Evolutionary conservation across 2,329 filamentous ascomycete genomes (phyloP).

Genomic region (Colletotrichum gloeosporioides): DNA sequence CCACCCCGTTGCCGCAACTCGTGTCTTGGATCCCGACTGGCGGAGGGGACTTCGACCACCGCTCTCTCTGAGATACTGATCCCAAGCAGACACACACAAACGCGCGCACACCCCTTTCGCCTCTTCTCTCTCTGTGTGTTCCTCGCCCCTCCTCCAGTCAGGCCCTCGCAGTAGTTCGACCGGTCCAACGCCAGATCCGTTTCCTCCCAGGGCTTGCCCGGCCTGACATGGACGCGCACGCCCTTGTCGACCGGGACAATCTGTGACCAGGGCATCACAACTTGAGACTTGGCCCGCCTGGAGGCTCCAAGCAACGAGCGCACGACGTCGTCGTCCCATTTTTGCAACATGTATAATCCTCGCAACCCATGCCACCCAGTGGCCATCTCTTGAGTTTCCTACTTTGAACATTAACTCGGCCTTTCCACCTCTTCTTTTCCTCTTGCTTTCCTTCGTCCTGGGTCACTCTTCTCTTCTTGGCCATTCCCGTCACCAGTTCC

Average conservation of each 20-base stretch:
- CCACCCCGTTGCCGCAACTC: conserved; percentile 18
- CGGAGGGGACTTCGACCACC: background rate
- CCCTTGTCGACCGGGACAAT: conserved; percentile 12
- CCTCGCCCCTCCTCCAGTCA: background rate
- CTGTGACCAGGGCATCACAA: conserved; percentile 21
- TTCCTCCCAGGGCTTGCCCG: background rate
- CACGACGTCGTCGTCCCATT: conserved; percentile 22
- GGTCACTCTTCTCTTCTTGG: conserved; percentile 8
- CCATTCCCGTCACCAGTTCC: background rate
- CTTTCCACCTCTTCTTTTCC: background rate
- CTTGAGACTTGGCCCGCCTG: conserved; percentile 19
- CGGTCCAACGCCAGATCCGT: conserved; percentile 3
- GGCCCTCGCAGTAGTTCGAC: conserved; percentile 4
- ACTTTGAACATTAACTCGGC: conserved; percentile 16
- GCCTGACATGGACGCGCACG: conserved; percentile 19
- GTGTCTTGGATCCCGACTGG: conserved; percentile 14
- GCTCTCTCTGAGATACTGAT: background rate
- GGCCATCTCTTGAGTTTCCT: conserved; percentile 3
- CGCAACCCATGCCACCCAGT: background rate
- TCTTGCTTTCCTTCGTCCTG: background rate
- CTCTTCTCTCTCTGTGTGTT: background rate
- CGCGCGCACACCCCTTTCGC: background rate
- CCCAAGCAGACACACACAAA: background rate
- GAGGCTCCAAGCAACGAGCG: conserved; percentile 17
- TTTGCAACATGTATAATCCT: conserved; percentile 21